Conservation (phyloP, 2,329 filamentous ascomycete species). For the Talaromyces sp. region DNA sequence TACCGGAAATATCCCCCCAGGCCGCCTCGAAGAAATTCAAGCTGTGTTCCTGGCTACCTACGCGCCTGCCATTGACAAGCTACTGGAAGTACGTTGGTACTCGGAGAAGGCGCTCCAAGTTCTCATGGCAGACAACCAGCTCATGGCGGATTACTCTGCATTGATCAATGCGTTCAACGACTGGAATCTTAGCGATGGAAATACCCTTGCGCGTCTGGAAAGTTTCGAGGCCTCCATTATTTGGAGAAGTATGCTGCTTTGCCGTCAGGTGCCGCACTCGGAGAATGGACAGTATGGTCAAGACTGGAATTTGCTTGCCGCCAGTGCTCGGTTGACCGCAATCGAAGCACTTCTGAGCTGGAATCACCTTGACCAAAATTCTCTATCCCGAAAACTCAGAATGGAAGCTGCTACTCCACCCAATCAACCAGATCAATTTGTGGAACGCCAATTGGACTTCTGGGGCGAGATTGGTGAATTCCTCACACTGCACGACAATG, state of each 20-base stretch:
- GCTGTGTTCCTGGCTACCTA: conserved; percentile 76
- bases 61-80: conserved; percentile 70
- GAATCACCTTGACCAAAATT: conserved; percentile 60
- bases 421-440: conserved; percentile 54
- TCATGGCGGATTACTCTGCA: conserved; percentile 68
- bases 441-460: conserved; percentile 71
- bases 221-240: conserved; percentile 63
- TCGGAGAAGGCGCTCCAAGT: conserved; percentile 56
- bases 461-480: conserved; percentile 80
- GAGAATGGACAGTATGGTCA: conserved; percentile 40
- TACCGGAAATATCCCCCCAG: conserved; percentile 49
- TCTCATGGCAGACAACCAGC: conserved; percentile 57
- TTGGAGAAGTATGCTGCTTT: conserved; percentile 61
- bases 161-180: conserved; percentile 59
- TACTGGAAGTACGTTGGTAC: conserved; percentile 87
- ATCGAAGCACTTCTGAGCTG: conserved; percentile 78
- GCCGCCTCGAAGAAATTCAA: conserved; percentile 66
- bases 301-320: conserved; percentile 64
- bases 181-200: conserved; percentile 40
- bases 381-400: conserved; percentile 48
- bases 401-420: conserved; percentile 40
- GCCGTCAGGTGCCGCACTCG: conserved; percentile 45
- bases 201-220: conserved; percentile 43
- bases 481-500: conserved; percentile 65
- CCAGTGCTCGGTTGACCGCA: conserved; percentile 71